Base-by-base conservation (phyloP, 1,284 basidiomycete genomes). In the Papiliotrema flavescens region DNA sequence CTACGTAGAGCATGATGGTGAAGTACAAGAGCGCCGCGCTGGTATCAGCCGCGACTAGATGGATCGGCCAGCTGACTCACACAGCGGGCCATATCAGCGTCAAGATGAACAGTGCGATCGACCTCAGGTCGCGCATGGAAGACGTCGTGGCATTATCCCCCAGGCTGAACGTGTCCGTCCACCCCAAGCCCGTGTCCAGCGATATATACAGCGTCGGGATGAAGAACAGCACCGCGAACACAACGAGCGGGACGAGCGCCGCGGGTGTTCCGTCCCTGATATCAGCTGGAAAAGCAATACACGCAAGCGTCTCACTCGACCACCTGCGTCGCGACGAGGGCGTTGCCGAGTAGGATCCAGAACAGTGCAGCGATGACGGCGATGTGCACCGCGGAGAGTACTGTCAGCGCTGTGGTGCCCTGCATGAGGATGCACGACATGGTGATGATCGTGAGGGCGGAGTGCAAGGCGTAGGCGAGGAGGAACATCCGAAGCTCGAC, bases 11-110 rank as follows among this genome's bases (percentile, higher is more conserved):
- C 88, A 92, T 91, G 51, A 88, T 70, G 8, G 72, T 67, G 39
- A 89, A 80, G 72, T 88, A 91, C 17, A 84, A 39, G 22, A 89
- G 59, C 17, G 83, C 80, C 26, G 85, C 84, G 53, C 88, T 89
- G 17, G 17, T 41, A 34, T 56, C 48, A 56, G 41, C 36, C 8
- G 8, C 15, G 23, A 34, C 40, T 36, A 3, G 34, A 22, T 39
- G 19, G 22, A 3, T 14, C 39, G 22, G 15, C 32, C 22, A 8
- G 32, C 26, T 22, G 20, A 32, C 84, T 69, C 70, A 90, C 85
- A 76, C 80, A 48, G 81, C 84, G n/a, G 90, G 90, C 90, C 89
- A 91, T 44, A 93, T 83, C 60, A 83, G 84, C 14, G 87, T 88
- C 51, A 92, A 71, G 2, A 90, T 83, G 65, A 92, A 93, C 23